Evolutionary conservation across 768 basidiomycete species (phyloP).

Genomic region (Arthromyces matolae): DNA sequence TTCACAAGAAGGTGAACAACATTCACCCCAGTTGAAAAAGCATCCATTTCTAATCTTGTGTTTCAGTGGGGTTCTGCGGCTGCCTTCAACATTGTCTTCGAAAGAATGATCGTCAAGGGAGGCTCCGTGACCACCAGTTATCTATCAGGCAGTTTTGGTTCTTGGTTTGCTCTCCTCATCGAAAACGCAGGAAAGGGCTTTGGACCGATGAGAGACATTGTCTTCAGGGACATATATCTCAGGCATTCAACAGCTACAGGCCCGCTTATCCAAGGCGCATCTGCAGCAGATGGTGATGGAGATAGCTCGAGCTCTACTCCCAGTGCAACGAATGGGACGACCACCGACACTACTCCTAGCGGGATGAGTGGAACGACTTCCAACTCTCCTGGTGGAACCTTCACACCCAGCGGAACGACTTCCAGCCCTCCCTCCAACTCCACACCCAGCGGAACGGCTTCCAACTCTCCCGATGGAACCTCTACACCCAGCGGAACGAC

Average conservation of each 20-base stretch:
- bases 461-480: no score
- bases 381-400: no score
- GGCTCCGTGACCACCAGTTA: conserved; percentile 11
- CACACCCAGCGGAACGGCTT: no score
- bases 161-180: conserved; percentile 15
- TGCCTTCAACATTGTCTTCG: conserved; percentile 14
- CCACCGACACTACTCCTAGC: no score
- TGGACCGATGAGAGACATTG: conserved; percentile 14
- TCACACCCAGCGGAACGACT: no score
- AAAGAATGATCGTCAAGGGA: conserved; percentile 16
- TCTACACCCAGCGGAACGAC: no score
- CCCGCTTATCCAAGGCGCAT: no score
- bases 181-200: conserved; percentile 16
- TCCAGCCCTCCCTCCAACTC: no score
- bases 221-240: conserved; percentile 15
- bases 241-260: no score
- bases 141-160: conserved; percentile 14
- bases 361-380: no score
- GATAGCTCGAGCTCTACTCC: conserved; percentile 12
- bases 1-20: conserved; percentile 16
- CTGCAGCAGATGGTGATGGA: conserved; percentile 5
- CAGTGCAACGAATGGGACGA: no score
- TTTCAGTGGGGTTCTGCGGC: conserved; percentile 13
- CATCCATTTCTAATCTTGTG: background rate
- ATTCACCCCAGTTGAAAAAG: background rate